Conservation (phyloP, 1,284 basidiomycete species). For the Tylopilus sp. region DNA sequence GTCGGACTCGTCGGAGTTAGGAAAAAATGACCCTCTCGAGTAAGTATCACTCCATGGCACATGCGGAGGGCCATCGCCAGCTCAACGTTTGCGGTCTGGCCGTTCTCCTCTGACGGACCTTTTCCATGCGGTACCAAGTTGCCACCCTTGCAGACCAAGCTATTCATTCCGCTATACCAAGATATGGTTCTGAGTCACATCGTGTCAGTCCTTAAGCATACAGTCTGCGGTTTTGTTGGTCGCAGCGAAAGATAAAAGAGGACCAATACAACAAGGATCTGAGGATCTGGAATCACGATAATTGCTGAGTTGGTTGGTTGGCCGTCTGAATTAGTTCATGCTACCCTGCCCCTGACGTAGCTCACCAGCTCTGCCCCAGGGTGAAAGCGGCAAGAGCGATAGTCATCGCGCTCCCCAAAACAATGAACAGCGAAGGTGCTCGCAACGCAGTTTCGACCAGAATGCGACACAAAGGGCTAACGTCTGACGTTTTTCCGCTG, state of each 20-base stretch:
- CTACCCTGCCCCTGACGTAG: background rate
- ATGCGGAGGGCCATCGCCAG: slow-evolving; percentile 80
- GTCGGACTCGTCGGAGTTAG: slow-evolving; percentile 88
- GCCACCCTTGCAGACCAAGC: no score
- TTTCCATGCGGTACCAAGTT: no score
- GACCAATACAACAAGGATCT: slow-evolving; percentile 76
- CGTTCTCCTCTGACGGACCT: slow-evolving; percentile 76
- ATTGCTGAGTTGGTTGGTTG: slow-evolving; percentile 75
- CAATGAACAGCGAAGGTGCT: slow-evolving; percentile 23
- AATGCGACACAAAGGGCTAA: slow-evolving; percentile 88
- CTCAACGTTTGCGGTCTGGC: slow-evolving; percentile 81
- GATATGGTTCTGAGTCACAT: slow-evolving; percentile 79
- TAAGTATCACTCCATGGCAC: slow-evolving; percentile 19
- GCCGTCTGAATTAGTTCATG: slow-evolving; percentile 80
- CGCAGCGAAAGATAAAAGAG: slow-evolving; percentile 88
- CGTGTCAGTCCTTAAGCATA: slow-evolving; percentile 80
- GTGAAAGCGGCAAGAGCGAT: slow-evolving; percentile 80
- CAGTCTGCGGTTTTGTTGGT: slow-evolving; percentile 84
- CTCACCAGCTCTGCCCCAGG: slow-evolving; percentile 47
- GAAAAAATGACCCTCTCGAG: slow-evolving; percentile 70
- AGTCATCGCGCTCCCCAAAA: slow-evolving; percentile 61
- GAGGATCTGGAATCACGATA: slow-evolving; percentile 54
- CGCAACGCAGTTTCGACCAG: slow-evolving; percentile 58
- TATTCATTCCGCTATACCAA: slow-evolving; percentile 52
- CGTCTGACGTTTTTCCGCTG: slow-evolving; percentile 79